phyloP scores from a whole-genome alignment of 805 yeast species.

The Nakazawaea populi region DNA sequence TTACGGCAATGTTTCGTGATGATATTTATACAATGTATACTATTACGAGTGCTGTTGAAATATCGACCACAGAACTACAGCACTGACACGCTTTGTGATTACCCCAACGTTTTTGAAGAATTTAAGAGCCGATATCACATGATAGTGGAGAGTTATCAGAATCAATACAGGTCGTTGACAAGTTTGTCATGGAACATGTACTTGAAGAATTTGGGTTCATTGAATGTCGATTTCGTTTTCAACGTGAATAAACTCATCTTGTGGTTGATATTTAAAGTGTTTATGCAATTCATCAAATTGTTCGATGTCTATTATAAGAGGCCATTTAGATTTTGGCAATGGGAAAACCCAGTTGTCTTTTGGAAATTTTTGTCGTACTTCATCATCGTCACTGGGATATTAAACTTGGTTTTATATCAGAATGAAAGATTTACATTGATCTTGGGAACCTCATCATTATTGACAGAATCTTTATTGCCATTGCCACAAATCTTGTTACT shows the following conservation, averaged over 20 bases:
- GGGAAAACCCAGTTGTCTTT: conserved; percentile 55
- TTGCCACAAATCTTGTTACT: conserved; percentile 73
- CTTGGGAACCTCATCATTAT: conserved; percentile 34
- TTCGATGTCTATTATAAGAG: conserved; percentile 68
- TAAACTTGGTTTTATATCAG: conserved; percentile 18
- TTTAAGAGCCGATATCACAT: conserved; percentile 22
- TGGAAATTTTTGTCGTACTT: conserved; percentile 59
- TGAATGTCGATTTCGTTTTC: not conserved
- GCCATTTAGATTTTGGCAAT: conserved; percentile 78
- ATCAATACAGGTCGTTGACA: not conserved
- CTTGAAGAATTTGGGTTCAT: not conserved
- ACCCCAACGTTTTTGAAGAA: conserved; percentile 19
- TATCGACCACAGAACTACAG: conserved; percentile 45
- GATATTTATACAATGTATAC: conserved; percentile 69
- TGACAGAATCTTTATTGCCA: conserved; percentile 69
- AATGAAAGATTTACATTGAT: conserved; percentile 22
- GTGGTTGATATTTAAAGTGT: conserved; percentile 13
- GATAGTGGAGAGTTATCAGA: conserved; percentile 17
- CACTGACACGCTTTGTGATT: conserved; percentile 28
- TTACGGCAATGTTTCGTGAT: conserved; percentile 77
- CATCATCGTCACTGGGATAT: conserved; percentile 12
- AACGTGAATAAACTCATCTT: conserved; percentile 11
- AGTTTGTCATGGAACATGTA: not conserved
- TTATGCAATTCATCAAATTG: conserved; percentile 42
- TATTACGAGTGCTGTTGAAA: conserved; percentile 57